phyloP scores from a whole-genome alignment of 148 eudicot genomes.

The Rhododendron ferrugineum region DNA sequence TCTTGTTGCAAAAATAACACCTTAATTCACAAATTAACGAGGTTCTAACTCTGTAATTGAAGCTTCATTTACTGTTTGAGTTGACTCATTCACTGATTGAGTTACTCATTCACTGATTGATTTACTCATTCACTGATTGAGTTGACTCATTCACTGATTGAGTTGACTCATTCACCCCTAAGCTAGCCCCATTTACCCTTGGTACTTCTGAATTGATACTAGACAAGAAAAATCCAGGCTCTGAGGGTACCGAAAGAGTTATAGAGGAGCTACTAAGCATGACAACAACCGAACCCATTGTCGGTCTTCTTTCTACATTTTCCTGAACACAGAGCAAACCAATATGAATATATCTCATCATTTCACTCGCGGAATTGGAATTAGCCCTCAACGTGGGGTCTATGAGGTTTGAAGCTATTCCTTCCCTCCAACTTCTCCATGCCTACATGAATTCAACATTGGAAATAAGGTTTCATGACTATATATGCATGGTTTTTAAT shows the following conservation, averaged over 20 bases:
- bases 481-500: too few species aligned
- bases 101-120: slow-evolving; percentile 3
- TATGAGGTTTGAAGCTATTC: slow-evolving; percentile 11
- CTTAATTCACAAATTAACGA: neutral
- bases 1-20: neutral
- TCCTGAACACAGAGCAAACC: slow-evolving; percentile 22
- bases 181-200: neutral
- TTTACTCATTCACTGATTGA: slow-evolving; percentile 3
- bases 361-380: neutral
- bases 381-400: slow-evolving; percentile 18
- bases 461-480: neutral
- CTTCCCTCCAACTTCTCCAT: slow-evolving; percentile 34
- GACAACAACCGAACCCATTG: slow-evolving; percentile 11
- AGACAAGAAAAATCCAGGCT: slow-evolving; percentile 17
- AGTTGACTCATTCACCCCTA: neutral
- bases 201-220: slow-evolving; percentile 1
- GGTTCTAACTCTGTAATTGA: slow-evolving; percentile 23
- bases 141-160: slow-evolving; percentile 13
- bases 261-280: slow-evolving; percentile 23
- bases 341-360: slow-evolving; percentile 28
- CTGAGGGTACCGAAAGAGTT: slow-evolving; percentile 21
- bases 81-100: slow-evolving; percentile 4
- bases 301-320: slow-evolving; percentile 21
- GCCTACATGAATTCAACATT: slow-evolving; percentile 18
- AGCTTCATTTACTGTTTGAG: slow-evolving; percentile 16